Conservation (phyloP, 345 rosid species). For the Corymbia maculata region DNA sequence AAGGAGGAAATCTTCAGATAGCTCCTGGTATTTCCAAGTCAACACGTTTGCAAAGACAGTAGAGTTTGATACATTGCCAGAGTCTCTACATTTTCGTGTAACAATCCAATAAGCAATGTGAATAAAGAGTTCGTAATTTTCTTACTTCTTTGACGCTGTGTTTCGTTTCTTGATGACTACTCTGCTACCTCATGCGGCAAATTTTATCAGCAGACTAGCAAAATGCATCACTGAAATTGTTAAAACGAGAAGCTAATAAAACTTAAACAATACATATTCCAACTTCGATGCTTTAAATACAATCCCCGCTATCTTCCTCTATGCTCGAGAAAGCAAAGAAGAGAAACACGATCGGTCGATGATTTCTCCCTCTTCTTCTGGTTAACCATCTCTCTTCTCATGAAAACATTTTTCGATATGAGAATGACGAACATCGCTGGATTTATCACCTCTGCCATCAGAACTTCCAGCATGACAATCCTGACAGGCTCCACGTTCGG, state of each 20-base stretch:
- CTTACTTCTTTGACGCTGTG: background rate
- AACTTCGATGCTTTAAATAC: background rate
- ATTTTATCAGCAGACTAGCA: background rate
- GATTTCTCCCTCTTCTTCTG: slow-evolving; percentile 56
- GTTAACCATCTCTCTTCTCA: background rate
- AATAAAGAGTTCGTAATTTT: background rate
- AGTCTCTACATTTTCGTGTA: no score
- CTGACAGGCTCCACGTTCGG: slow-evolving; percentile 3
- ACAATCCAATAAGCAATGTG: no score
- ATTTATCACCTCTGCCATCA: slow-evolving; percentile 1
- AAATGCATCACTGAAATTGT: background rate
- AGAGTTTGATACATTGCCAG: no score
- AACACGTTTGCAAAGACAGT: background rate
- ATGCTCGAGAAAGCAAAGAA: background rate
- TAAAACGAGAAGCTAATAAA: background rate
- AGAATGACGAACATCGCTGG: background rate
- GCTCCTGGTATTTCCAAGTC: background rate
- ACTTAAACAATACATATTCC: background rate
- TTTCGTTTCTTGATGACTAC: background rate
- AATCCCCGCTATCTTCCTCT: background rate
- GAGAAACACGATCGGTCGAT: slow-evolving; percentile 8
- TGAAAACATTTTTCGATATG: background rate
- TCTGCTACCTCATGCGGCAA: background rate
- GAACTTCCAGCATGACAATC: background rate
- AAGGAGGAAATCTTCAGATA: background rate